Conservation (phyloP, 2,329 filamentous ascomycete species). For the Ophiostoma triangulosporum region DNA sequence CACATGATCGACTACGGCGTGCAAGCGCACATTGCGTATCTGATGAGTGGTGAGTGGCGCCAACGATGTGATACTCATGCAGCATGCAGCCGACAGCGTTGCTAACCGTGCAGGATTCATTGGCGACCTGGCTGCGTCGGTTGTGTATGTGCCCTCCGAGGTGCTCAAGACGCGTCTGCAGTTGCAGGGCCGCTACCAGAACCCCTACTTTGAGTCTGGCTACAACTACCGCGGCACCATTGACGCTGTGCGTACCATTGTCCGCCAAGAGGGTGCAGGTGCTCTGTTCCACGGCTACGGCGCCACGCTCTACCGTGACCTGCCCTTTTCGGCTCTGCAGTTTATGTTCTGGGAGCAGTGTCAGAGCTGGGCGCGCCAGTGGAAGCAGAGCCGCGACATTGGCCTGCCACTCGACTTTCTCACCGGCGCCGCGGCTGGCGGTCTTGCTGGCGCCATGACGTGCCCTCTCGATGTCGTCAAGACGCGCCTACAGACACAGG, state of each 20-base stretch:
- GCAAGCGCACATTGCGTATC: constrained; percentile 71
- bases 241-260: constrained; percentile 76
- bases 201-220: constrained; percentile 81
- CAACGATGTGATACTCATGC: not conserved
- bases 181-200: constrained; percentile 88
- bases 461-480: constrained; percentile 97
- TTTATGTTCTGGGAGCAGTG: constrained; percentile 98
- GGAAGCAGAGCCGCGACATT: constrained; percentile 70
- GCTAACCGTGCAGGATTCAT: constrained; percentile 54
- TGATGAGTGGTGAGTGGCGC: constrained; percentile 61
- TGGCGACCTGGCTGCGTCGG: constrained; percentile 80
- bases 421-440: constrained; percentile 80
- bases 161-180: constrained; percentile 96
- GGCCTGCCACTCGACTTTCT: constrained; percentile 74
- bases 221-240: constrained; percentile 88
- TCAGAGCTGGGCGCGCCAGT: constrained; percentile 65
- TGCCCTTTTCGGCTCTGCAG: constrained; percentile 91
- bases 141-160: constrained; percentile 93
- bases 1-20: constrained; percentile 74
- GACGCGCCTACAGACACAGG: constrained; percentile 88
- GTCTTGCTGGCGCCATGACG: constrained; percentile 84
- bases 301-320: constrained; percentile 83
- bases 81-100: not conserved
- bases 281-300: constrained; percentile 96
- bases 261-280: constrained; percentile 64